These are phyloP conservation scores for Penicillium tannophilum DNA, from an alignment of 495 filamentous ascomycete genomes.

Conservation along the genomic window DNA sequence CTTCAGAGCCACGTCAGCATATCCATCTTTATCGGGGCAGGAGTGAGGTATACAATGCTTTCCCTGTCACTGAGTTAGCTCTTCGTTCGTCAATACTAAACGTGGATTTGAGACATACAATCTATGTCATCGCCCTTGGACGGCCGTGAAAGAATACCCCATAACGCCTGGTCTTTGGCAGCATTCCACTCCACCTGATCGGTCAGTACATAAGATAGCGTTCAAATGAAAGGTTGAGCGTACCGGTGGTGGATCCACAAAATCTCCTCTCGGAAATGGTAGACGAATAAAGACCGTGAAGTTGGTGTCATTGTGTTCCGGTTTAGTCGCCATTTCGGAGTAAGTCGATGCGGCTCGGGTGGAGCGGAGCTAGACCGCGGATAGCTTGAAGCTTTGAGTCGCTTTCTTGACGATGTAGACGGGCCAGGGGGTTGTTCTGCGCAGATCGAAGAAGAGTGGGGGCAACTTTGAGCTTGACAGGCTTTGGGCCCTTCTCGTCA, in stretches of 20 bases:
- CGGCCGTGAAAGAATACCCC: constrained; percentile 79
- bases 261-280: constrained; percentile 83
- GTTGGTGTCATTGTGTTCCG: constrained; percentile 35
- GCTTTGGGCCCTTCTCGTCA: background rate
- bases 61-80: constrained; percentile 57
- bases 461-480: background rate
- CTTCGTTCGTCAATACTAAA: background rate
- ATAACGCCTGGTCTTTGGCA: constrained; percentile 82
- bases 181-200: constrained; percentile 70
- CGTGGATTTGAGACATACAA: constrained; percentile 57
- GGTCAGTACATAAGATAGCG: constrained; percentile 14
- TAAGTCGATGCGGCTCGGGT: background rate
- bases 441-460: background rate
- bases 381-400: background rate
- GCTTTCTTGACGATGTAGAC: background rate
- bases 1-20: constrained; percentile 37
- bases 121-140: constrained; percentile 76
- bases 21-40: background rate
- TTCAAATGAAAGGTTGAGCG: constrained; percentile 14
- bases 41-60: constrained; percentile 63
- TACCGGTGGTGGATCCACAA: constrained; percentile 87
- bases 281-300: constrained; percentile 83
- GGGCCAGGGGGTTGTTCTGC: background rate
- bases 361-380: constrained; percentile 8
- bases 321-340: constrained; percentile 20